Evolutionary conservation across 192 early-diverging fungal genomes (phyloP).

Genomic region (Coemansia sp.): DNA sequence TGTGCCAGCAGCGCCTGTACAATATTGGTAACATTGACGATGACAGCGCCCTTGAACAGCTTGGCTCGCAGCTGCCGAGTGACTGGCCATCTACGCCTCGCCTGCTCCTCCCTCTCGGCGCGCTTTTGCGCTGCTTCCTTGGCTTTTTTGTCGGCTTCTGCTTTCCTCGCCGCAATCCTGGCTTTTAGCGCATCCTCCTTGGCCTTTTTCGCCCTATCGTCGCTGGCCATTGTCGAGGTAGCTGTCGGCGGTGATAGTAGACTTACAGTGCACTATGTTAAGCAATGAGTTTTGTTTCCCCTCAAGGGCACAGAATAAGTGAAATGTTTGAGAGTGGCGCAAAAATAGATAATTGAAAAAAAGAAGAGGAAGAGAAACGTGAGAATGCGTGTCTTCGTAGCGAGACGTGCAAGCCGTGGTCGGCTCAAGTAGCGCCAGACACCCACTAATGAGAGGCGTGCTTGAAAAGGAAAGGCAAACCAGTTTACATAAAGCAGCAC

Average conservation of each 20-base stretch:
- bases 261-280: background rate
- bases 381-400: background rate
- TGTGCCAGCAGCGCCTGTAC: constrained; percentile 93
- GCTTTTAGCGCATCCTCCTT: background rate
- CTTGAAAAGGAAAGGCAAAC: background rate
- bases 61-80: background rate
- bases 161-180: background rate
- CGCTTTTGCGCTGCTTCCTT: background rate
- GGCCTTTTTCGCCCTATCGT: background rate
- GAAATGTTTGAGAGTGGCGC: background rate
- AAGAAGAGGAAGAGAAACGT: background rate
- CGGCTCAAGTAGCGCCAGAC: background rate
- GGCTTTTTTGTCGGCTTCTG: background rate
- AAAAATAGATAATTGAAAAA: background rate
- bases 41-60: constrained; percentile 92
- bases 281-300: background rate
- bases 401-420: background rate
- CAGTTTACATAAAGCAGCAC: background rate
- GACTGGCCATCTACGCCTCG: background rate
- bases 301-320: background rate
- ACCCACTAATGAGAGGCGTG: background rate
- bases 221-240: background rate
- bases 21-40: constrained; percentile 94
- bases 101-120: background rate
- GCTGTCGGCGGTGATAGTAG: background rate